Conservation (phyloP, 352 stramenopile species). For the Globisporangium alternatum region DNA sequence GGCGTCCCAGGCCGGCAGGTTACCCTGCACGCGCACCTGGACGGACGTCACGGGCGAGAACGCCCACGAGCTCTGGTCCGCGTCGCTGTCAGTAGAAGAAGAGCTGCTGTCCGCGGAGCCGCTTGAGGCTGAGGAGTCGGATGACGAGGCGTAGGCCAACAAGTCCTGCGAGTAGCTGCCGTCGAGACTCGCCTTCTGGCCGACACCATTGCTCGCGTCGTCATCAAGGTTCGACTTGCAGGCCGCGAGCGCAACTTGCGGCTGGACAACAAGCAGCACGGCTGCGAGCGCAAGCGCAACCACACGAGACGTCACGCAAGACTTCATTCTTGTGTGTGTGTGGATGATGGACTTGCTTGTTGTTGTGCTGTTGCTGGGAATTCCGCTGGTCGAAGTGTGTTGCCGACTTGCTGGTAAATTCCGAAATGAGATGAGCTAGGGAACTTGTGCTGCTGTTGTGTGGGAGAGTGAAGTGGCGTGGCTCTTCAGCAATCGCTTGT, state of each 20-base stretch:
- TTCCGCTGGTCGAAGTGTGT: background rate
- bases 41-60: constrained; percentile 44
- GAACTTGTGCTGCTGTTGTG: background rate
- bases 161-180: background rate
- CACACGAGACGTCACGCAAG: background rate
- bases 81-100: background rate
- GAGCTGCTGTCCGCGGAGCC: background rate
- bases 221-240: constrained; percentile 5
- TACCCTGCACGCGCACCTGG: constrained; percentile 50
- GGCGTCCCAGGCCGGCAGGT: constrained; percentile 37
- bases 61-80: background rate
- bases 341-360: too few relatives aligned
- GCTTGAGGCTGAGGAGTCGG: background rate
- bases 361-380: background rate
- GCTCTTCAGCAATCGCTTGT: background rate
- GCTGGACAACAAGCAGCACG: background rate
- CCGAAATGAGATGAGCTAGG: background rate
- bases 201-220: background rate
- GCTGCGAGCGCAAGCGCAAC: background rate
- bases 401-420: background rate
- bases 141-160: background rate
- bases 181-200: background rate
- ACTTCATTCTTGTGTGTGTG: background rate
- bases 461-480: background rate
- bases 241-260: background rate